Conservation (phyloP, 129 eudicot species). For the Flaveria brownii region DNA sequence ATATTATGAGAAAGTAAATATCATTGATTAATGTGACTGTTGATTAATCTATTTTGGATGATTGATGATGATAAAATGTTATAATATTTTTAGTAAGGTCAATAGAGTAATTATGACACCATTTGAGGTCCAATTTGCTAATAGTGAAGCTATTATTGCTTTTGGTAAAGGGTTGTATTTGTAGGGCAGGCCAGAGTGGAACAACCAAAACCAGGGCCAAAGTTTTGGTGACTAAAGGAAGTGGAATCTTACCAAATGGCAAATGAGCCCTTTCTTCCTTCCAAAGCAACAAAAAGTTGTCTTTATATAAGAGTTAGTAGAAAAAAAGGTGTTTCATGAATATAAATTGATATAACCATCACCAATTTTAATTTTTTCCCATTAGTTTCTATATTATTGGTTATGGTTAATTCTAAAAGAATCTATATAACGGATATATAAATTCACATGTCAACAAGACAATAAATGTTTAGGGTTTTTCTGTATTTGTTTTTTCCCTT, state of each 20-base stretch:
- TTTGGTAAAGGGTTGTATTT: conserved; percentile 17
- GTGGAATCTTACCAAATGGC: conserved; percentile 33
- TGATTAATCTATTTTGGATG: neutral
- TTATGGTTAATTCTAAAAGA: too few relatives aligned
- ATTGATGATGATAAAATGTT: too few relatives aligned
- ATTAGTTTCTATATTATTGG: too few relatives aligned
- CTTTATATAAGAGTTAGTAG: conserved; percentile 4
- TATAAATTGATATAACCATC: neutral
- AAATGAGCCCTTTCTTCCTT: conserved; percentile 32
- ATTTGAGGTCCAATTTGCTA: neutral
- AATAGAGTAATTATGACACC: neutral
- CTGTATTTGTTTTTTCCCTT: too few relatives aligned
- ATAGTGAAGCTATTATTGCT: conserved; percentile 23
- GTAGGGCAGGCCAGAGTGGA: conserved; percentile 30
- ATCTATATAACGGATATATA: too few relatives aligned
- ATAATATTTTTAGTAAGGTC: neutral
- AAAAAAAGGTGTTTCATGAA: neutral
- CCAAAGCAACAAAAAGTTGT: conserved; percentile 29
- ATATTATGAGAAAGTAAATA: too few relatives aligned
- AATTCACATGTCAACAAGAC: too few relatives aligned
- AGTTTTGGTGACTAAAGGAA: conserved; percentile 29
- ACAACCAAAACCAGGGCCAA: conserved; percentile 30
- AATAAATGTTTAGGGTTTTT: too few relatives aligned
- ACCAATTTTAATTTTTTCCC: too few relatives aligned
- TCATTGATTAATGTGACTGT: neutral